Evolutionary conservation across 1,284 basidiomycete genomes (phyloP), one percentile per base, ranked within the genome.

Genomic region (Irpex sp.): DNA sequence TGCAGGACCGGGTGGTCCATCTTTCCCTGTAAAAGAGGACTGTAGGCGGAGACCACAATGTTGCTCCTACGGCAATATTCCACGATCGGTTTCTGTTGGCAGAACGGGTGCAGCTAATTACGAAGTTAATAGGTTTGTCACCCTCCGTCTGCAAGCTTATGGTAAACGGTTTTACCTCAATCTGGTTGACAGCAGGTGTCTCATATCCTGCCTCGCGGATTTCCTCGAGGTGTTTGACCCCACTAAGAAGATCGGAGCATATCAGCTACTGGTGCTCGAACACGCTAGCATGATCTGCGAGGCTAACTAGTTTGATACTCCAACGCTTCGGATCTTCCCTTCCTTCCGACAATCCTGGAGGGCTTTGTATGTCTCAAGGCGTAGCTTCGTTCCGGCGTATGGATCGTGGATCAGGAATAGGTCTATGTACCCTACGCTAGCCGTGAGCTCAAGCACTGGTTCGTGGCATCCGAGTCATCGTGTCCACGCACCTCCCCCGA

Each of bases 51-150:
- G 3, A 95, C 77, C 33, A 89, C 79, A 59, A 97, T 93, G 4
- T 77, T 78, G 66, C 93, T 78, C 51, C 82, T 73, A 17, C 75
- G 70, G 76, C 94, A 95, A 74, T 92, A 95, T 17, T 83, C 78
- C 33, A 93, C 92, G 62, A 95, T 93, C 7, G 86, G 82, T 58
- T 79, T 80, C 67, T 94, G 92, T 71, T 95, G 93, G 76, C 92
- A 95, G 67, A 91, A 86, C 0, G 94, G 93, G 71, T 95, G 93
- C 15, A 95, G 79, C 86, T 93, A 70, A 15, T 36, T 8, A 36
- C 19, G 11, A 46, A 37, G 17, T 19, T 46, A 21, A 47, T 6
- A 9, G 4, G 13, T 43, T 21, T 47, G 43, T 31, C 39, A 1
- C 31, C 46, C 13, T 13, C 15, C 19, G 11, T 37, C 33, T 43